These are phyloP conservation scores for Botryotinia narcissicola DNA, from an alignment of 2,329 filamentous ascomycete species.

Conservation along the genomic window DNA sequence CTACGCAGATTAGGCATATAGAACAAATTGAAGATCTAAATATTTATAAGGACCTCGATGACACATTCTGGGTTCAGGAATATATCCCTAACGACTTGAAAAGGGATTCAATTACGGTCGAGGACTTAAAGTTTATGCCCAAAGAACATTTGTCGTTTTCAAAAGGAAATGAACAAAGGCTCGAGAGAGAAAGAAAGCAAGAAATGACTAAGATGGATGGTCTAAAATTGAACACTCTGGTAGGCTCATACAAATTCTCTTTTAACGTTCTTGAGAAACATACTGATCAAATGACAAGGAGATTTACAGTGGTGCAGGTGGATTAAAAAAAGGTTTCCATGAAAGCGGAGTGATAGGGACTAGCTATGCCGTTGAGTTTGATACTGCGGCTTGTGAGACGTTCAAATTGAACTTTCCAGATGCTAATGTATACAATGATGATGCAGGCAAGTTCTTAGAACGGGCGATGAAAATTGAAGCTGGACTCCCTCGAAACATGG, in stretches of 20 bases:
- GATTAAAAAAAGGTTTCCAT: constrained; percentile 20
- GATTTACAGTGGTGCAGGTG: constrained; percentile 23
- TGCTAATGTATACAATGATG: constrained; percentile 3
- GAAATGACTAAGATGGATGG: constrained; percentile 14
- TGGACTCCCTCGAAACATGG: background rate
- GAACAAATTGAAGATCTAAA: constrained; percentile 25
- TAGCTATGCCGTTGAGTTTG: constrained; percentile 20
- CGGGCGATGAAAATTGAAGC: constrained; percentile 4
- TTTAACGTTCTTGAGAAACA: background rate
- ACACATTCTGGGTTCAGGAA: constrained; percentile 28
- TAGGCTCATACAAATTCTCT: background rate
- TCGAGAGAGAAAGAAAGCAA: background rate
- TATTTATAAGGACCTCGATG: constrained; percentile 24
- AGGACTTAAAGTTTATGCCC: background rate
- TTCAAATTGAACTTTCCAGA: constrained; percentile 11
- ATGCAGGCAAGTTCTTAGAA: constrained; percentile 17
- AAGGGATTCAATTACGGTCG: background rate
- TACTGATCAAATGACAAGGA: background rate
- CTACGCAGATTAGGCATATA: no score
- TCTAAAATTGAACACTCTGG: background rate
- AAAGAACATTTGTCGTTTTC: background rate
- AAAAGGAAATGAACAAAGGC: background rate
- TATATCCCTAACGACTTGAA: background rate
- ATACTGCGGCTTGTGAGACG: constrained; percentile 8
- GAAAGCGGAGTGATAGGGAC: constrained; percentile 12